Evolutionary conservation across 148 eudicot genomes (phyloP).

Genomic region (Cornus kousa): DNA sequence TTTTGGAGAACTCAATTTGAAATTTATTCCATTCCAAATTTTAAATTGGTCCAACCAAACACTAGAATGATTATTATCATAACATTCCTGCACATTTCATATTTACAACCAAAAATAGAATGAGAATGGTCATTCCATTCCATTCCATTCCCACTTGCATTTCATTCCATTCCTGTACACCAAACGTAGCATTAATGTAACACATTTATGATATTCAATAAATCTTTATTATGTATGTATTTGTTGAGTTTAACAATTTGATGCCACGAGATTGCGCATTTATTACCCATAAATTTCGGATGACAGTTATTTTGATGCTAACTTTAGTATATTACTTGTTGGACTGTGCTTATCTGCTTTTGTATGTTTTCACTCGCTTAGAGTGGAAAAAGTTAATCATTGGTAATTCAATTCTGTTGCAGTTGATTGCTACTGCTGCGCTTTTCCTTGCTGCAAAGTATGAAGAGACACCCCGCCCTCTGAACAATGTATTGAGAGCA

Average conservation of each 20-base stretch:
- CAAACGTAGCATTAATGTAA: background rate
- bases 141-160: no score
- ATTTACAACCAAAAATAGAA: no score
- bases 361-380: background rate
- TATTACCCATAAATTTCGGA: background rate
- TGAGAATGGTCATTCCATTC: no score
- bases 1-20: no score
- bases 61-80: no score
- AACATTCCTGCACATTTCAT: no score
- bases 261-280: background rate
- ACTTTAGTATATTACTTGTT: background rate
- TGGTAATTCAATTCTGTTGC: constrained; percentile 24
- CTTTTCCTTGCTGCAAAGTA: constrained; percentile 92
- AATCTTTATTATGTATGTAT: background rate
- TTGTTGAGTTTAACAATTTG: background rate
- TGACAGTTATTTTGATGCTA: background rate
- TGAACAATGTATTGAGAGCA: constrained; percentile 74
- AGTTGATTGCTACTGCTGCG: constrained; percentile 90
- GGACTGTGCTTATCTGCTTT: background rate
- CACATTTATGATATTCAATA: background rate
- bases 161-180: no score
- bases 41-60: no score
- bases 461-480: constrained; percentile 84
- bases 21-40: no score
- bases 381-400: background rate